A percentile compares a stretch with the other conserved stretches of the same genome.
Conservation (phyloP, 2,329 filamentous ascomycete species). For the Parasarocladium wereldwijsianum region DNA sequence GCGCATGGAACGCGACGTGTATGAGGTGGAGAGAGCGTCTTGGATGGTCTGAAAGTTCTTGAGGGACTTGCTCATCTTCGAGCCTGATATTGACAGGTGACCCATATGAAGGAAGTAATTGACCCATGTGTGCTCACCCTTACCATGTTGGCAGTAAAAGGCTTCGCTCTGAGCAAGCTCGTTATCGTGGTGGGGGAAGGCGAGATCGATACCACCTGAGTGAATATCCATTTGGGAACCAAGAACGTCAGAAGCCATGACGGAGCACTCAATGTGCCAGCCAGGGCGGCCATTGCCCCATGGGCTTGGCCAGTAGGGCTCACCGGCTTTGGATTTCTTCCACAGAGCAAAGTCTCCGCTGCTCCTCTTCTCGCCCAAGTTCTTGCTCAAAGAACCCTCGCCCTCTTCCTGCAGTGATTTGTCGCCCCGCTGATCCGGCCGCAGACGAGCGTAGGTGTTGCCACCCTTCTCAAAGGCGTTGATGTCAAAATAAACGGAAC, state of each 20-base stretch:
- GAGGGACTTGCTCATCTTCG: constrained; percentile 90
- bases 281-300: constrained; percentile 84
- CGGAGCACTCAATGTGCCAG: constrained; percentile 96
- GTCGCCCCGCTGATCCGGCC: constrained; percentile 75
- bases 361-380: constrained; percentile 51
- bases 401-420: constrained; percentile 75
- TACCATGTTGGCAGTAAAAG: constrained; percentile 47
- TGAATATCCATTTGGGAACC: constrained; percentile 82
- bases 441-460: constrained; percentile 71
- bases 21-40: constrained; percentile 56
- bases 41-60: constrained; percentile 95
- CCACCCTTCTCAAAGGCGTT: constrained; percentile 69
- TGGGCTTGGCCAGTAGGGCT: constrained; percentile 76
- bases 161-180: constrained; percentile 83
- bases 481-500: constrained; percentile 92
- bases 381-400: constrained; percentile 64
- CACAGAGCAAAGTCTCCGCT: constrained; percentile 81
- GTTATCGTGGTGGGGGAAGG: constrained; percentile 87
- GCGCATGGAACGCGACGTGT: constrained; percentile 65
- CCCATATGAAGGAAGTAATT: constrained; percentile 97
- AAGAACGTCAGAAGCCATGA: constrained; percentile 84
- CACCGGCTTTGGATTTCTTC: constrained; percentile 85
- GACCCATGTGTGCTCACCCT: constrained; percentile 61
- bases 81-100: constrained; percentile 69
- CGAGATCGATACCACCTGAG: constrained; percentile 80